phyloP scores from a whole-genome alignment of 768 basidiomycete genomes.

The Tylopilus plumbeoviolaceoides region DNA sequence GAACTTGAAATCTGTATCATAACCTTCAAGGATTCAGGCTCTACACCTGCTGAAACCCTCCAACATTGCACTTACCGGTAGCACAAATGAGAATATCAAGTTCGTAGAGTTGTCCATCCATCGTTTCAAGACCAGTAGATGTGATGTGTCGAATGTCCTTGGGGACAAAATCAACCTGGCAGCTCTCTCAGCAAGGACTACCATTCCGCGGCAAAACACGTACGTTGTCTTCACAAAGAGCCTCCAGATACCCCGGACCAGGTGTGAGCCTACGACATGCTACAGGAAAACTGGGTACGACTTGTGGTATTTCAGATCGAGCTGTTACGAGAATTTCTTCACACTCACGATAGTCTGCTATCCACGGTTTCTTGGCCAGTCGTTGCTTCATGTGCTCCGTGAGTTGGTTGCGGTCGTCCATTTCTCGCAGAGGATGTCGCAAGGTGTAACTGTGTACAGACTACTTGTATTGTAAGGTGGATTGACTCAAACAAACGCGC shows the following conservation, averaged over 20 bases:
- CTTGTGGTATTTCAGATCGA: neutral
- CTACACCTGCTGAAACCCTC: neutral
- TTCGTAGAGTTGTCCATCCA: slow-evolving; percentile 49
- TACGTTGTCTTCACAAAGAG: slow-evolving; percentile 57
- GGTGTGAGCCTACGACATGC: slow-evolving; percentile 63
- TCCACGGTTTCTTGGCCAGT: slow-evolving; percentile 55
- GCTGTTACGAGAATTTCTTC: too few species aligned
- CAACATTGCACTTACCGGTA: slow-evolving; percentile 36
- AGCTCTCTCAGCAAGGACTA: neutral
- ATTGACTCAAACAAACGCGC: neutral
- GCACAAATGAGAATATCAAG: slow-evolving; percentile 62
- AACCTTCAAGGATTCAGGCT: slow-evolving; percentile 17
- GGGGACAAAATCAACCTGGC: slow-evolving; percentile 44
- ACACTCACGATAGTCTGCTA: slow-evolving; percentile 42
- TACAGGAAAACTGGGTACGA: slow-evolving; percentile 57
- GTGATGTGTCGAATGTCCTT: slow-evolving; percentile 47
- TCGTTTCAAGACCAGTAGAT: slow-evolving; percentile 51
- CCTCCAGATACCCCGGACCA: slow-evolving; percentile 65
- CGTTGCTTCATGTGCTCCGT: slow-evolving; percentile 44
- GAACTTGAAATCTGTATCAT: slow-evolving; percentile 45
- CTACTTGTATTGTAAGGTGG: neutral
- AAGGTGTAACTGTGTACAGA: slow-evolving; percentile 41
- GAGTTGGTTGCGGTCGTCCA: slow-evolving; percentile 32
- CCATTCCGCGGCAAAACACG: neutral
- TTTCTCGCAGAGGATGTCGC: slow-evolving; percentile 34